Evolutionary conservation across 805 yeast genomes (phyloP).

Genomic region (Wickerhamomyces silvicola): DNA sequence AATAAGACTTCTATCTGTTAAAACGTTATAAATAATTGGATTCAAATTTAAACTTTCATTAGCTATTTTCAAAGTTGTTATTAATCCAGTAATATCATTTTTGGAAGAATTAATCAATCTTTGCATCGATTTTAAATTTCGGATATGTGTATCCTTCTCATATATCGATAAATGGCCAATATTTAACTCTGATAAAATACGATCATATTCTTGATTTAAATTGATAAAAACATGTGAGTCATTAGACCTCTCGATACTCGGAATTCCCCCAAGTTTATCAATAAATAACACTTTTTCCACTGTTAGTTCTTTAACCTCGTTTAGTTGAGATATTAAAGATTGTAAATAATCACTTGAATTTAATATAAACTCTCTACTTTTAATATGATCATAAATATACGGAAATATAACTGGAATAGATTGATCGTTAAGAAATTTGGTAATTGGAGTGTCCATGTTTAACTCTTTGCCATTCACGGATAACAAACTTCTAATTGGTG

Average conservation of each 20-base stretch:
- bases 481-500: constrained; percentile 15
- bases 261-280: constrained; percentile 86
- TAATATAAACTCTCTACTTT: constrained; percentile 33
- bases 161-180: constrained; percentile 46
- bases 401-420: constrained; percentile 52
- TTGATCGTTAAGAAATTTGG: constrained; percentile 3
- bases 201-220: constrained; percentile 71
- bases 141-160: constrained; percentile 48
- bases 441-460: constrained; percentile 2
- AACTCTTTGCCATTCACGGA: constrained; percentile 1
- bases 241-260: constrained; percentile 73
- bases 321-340: constrained; percentile 31
- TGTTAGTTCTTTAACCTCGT: constrained; percentile 22
- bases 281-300: constrained; percentile 79
- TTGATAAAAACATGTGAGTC: constrained; percentile 86
- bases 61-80: constrained; percentile 79
- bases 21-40: constrained; percentile 82
- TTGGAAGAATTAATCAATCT: constrained; percentile 41
- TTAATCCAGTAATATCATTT: constrained; percentile 65
- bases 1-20: constrained; percentile 86
- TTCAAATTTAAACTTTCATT: constrained; percentile 46
- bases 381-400: constrained; percentile 52
- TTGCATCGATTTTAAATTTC: constrained; percentile 63
- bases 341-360: constrained; percentile 35
- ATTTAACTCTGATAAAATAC: constrained; percentile 55